Percentiles rank a stretch among this genome's conserved stretches.
These are phyloP conservation scores for Colletotrichum trifolii DNA, from an alignment of 2,329 filamentous ascomycete genomes.

Conservation along the genomic window DNA sequence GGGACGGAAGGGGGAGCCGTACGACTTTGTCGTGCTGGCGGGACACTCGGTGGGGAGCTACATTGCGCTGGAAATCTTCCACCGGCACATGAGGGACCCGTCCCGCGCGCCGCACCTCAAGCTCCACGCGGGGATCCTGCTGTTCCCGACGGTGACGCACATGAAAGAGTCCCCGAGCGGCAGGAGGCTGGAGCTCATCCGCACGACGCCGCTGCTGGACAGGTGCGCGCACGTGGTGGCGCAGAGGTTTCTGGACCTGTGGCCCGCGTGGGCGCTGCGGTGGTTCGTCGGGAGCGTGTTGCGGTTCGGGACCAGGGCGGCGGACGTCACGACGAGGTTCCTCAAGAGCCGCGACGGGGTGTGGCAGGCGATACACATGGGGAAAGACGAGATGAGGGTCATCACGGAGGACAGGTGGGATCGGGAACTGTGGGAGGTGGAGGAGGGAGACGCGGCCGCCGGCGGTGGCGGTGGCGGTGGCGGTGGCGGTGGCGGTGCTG, in stretches of 20 bases:
- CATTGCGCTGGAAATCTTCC: constrained; percentile 75
- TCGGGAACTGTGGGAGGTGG: constrained; percentile 66
- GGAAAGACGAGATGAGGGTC: constrained; percentile 67
- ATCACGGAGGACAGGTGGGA: constrained; percentile 71
- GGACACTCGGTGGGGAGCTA: constrained; percentile 82
- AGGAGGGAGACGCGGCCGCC: constrained; percentile 31
- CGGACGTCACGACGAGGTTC: constrained; percentile 63
- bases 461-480: constrained; percentile 32
- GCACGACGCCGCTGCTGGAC: constrained; percentile 55
- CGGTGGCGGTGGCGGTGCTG: constrained; percentile 24
- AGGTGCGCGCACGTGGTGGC: constrained; percentile 54
- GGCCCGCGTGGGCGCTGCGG: constrained; percentile 52
- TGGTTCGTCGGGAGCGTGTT: constrained; percentile 57
- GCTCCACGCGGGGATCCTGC: constrained; percentile 67
- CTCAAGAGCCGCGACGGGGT: constrained; percentile 68
- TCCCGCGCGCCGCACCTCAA: constrained; percentile 49
- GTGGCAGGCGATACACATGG: constrained; percentile 69
- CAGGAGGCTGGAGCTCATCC: constrained; percentile 58
- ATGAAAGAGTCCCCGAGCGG: constrained; percentile 73
- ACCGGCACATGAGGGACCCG: constrained; percentile 60
- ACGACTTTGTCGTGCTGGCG: constrained; percentile 72
- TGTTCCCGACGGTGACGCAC: constrained; percentile 81
- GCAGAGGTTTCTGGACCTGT: constrained; percentile 52
- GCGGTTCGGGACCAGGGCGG: constrained; percentile 61
- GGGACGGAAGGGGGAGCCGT: constrained; percentile 49